Base-by-base conservation (phyloP, 2,329 filamentous ascomycete species). In the Diaporthe australafricana region DNA sequence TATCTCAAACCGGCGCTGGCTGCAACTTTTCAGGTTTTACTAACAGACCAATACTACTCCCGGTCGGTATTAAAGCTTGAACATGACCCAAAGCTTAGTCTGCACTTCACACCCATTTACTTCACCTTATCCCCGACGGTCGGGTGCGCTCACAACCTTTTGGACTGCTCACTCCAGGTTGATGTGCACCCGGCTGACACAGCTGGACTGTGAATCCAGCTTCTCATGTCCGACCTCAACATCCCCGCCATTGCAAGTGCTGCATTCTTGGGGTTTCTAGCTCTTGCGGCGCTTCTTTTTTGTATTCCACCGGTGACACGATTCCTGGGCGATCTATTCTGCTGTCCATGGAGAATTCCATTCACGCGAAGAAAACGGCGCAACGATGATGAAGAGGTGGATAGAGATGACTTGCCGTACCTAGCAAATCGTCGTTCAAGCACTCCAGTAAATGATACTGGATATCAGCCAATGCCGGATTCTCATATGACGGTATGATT, bases 301-400 rank as follows among this genome's bases (percentile, higher is more conserved):
- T 73, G 70, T 17, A 32, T 73, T 12, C 69, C 72, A 17, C 72
- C 72, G 3, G 65, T 73, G 20, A 72, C 72, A 20, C 32, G 72
- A 8, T 73, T 73, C 12, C 40, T 73, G 7, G 72, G 72, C 16
- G 72, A 73, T 6, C 47, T 73, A 5, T 72, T 27, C 38, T 73
- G 72, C 25, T 73, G 72, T 35, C 70, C 72, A 9, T 73, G 72
- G 72, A 65, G 70, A 50, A 5, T 73, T 8, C 72, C 72, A 17
- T 73, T 73, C 16, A 73, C 65, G 25, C 62, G 62, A 50, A 71
- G 45, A 38, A 71, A 57, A 45, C 63, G 70, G 16, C 50, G 45
- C 56, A 73, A 73, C n/a, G 70, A n/a, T 3, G 72, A 73, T 22
- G 72, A 73, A 53, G 69, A 73, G 17, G 35, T 73, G 32, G 72